Base-by-base conservation (phyloP, 352 stramenopile species). In the Phytophthora cactorum region DNA sequence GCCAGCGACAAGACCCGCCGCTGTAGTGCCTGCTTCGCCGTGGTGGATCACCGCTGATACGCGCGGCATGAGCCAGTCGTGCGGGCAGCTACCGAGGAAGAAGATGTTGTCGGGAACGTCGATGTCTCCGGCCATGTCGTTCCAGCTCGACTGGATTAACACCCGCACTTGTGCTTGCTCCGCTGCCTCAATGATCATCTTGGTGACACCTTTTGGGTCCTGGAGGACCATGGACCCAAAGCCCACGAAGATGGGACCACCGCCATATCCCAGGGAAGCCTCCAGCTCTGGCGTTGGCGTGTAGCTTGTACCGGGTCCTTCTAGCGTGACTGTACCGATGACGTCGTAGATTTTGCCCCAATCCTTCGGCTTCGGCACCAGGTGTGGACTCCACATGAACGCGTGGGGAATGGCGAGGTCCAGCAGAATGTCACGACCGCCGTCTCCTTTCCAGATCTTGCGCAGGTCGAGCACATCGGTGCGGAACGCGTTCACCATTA, bases 1-100 rank as follows among this genome's bases (percentile, higher is more conserved):
- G 2, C 90, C 91, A 28, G 86, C 87, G 15, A 93, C 49, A 7
- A 98, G 65, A 29, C 91, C 93, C 6, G 91, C 89, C 4, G 63
- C 63, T 8, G 63, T 70, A 3, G 63, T 70, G 2, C 63, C 63
- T 6, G 63, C 63, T 8, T 56, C 63, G 7, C 63, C 63, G 15
- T 70, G 63, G 29, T 70, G 63, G 14, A 70, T 46, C 0, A 66
- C 63, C 1, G 63, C 63, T 22, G 38, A 66, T 27, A 70, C 63
- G 3, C 47, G 46, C 4, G 39, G 63, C 63, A 70, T 70, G 11
- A 70, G 63, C 63, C 63, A 70, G 39, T 70, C 63, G 25, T 70
- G 63, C 25, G 63, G 63, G 36, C 63, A 70, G 11, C 60, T 70
- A 3, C 63, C 63, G 28, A 70, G 34, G 39, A 70, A 70, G 47